phyloP scores from a whole-genome alignment of 331 rosid genomes.

The Dryas integrifolia region DNA sequence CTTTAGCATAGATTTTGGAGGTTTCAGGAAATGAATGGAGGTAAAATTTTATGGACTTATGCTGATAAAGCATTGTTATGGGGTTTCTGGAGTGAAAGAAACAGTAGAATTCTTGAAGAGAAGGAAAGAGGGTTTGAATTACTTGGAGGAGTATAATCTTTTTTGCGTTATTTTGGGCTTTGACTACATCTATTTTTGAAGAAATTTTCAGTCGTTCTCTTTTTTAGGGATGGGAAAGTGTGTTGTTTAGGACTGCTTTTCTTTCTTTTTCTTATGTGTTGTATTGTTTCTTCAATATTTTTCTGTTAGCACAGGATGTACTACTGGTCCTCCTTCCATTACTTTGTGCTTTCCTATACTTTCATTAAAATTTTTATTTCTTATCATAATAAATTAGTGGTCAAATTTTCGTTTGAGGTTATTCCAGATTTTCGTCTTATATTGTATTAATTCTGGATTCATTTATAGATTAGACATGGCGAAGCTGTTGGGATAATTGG shows the following conservation, averaged over 20 bases:
- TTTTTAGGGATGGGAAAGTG: neutral
- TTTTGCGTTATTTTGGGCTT: too few species aligned
- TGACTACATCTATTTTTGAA: neutral
- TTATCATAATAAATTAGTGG: neutral
- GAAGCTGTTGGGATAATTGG: slow-evolving; percentile 99
- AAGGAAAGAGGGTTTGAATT: neutral
- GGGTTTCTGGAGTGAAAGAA: neutral
- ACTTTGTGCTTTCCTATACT: slow-evolving; percentile 6
- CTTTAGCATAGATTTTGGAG: neutral
- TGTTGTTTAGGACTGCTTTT: neutral
- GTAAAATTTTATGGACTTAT: neutral
- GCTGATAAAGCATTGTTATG: neutral
- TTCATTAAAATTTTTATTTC: neutral
- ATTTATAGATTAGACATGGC: slow-evolving; percentile 82
- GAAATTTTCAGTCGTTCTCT: neutral
- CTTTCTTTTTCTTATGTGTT: neutral
- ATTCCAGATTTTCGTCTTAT: neutral
- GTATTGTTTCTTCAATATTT: neutral
- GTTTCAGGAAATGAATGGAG: neutral
- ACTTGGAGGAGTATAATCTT: neutral
- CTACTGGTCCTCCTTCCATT: slow-evolving; percentile 1
- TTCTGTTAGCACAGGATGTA: neutral
- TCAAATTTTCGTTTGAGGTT: neutral
- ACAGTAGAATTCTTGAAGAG: neutral
- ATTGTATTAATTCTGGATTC: neutral